Percentiles rank a stretch among this genome's conserved stretches.
These are phyloP conservation scores for Boletus sp. DNA, from an alignment of 768 basidiomycete species.

Conservation along the genomic window DNA sequence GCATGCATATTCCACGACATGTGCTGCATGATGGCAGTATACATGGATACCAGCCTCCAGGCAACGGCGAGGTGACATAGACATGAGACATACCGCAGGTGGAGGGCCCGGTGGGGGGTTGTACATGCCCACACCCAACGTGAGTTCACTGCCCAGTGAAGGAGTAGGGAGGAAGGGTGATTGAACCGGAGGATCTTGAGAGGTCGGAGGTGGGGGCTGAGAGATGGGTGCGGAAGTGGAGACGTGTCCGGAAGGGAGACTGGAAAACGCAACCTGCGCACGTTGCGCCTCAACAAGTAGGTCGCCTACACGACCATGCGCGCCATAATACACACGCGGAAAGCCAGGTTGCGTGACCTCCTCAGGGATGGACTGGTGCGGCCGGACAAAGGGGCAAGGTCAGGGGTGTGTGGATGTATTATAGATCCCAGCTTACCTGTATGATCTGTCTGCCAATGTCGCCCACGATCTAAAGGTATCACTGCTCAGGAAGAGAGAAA, in stretches of 20 bases:
- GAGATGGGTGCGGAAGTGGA: not conserved
- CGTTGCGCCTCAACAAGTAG: slow-evolving; percentile 62
- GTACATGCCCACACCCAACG: slow-evolving; percentile 15
- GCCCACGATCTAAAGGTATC: slow-evolving; percentile 40
- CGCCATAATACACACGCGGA: slow-evolving; percentile 67
- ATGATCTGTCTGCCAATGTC: slow-evolving; percentile 47
- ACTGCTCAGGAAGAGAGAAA: not conserved
- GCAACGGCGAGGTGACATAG: slow-evolving; percentile 16
- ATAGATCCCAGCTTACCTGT: slow-evolving; percentile 28
- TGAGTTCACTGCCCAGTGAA: slow-evolving; percentile 32
- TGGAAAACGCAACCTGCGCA: slow-evolving; percentile 48
- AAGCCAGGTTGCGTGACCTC: slow-evolving; percentile 79
- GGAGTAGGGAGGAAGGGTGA: slow-evolving; percentile 30
- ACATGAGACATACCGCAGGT: slow-evolving; percentile 17
- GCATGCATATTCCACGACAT: slow-evolving; percentile 3
- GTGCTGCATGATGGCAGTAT: slow-evolving; percentile 12
- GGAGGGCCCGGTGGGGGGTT: slow-evolving; percentile 9
- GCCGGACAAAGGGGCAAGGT: not conserved
- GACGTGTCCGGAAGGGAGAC: slow-evolving; percentile 30
- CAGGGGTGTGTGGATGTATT: not conserved
- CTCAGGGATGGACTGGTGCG: slow-evolving; percentile 69
- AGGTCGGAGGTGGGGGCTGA: not conserved
- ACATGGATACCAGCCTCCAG: slow-evolving; percentile 13
- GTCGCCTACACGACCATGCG: slow-evolving; percentile 58
- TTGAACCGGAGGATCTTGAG: slow-evolving; percentile 1